These are phyloP conservation scores for Epichloe uncinata DNA, from an alignment of 2,329 filamentous ascomycete genomes.

Conservation along the genomic window DNA sequence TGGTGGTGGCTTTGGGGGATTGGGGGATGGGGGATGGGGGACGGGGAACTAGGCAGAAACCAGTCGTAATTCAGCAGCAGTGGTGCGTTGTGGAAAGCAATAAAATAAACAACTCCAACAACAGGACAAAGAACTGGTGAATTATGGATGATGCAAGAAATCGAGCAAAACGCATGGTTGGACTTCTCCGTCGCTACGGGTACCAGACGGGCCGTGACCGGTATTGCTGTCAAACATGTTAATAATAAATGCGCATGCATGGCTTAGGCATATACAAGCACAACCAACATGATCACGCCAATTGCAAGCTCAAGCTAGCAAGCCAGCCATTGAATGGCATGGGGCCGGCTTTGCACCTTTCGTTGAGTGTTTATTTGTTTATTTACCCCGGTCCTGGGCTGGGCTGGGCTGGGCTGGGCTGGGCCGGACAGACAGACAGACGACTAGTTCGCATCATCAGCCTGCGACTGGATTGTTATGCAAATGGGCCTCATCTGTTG, in stretches of 20 bases:
- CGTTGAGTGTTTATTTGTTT: slow-evolving; percentile 3
- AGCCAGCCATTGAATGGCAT: neutral
- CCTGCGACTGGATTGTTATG: neutral
- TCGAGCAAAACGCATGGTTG: neutral
- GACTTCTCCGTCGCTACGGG: neutral
- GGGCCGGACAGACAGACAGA: too few species aligned
- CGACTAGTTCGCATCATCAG: too few species aligned
- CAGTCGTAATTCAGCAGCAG: neutral
- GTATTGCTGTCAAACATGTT: neutral
- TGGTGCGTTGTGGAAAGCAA: neutral
- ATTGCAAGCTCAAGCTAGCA: too few species aligned
- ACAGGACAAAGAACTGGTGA: neutral
- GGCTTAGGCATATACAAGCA: too few species aligned
- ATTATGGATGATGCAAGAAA: neutral
- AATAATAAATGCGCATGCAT: too few species aligned
- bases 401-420: too few species aligned
- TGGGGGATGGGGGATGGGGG: neutral
- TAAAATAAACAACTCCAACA: neutral
- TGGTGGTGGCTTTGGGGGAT: neutral
- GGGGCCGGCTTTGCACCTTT: neutral
- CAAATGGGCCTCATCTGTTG: neutral
- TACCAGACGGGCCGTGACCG: neutral
- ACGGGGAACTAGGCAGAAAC: neutral
- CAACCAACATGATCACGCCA: too few species aligned
- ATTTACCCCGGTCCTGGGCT: neutral